These are phyloP conservation scores for Alloascoidea africana DNA, from an alignment of 805 yeast species.

Conservation along the genomic window DNA sequence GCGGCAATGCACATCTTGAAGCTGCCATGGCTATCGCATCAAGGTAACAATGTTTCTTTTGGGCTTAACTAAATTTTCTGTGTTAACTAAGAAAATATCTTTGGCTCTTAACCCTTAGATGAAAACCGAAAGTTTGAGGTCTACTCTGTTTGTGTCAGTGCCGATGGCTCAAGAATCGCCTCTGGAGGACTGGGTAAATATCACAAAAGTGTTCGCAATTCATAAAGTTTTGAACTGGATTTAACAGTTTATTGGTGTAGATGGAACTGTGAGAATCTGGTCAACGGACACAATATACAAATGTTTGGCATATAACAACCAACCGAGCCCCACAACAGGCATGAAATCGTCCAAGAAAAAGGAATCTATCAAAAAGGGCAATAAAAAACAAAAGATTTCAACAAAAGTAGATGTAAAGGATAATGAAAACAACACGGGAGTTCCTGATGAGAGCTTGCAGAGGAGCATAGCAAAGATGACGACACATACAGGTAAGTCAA, in stretches of 20 bases:
- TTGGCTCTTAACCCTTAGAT: slow-evolving; percentile 24
- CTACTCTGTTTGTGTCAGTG: slow-evolving; percentile 66
- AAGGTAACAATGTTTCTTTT: slow-evolving; percentile 19
- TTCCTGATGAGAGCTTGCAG: slow-evolving; percentile 1
- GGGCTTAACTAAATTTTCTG: neutral
- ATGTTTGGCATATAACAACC: slow-evolving; percentile 21
- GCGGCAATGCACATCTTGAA: slow-evolving; percentile 51
- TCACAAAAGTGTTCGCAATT: too few species aligned
- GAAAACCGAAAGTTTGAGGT: slow-evolving; percentile 74
- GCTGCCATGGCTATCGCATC: slow-evolving; percentile 59
- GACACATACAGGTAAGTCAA: slow-evolving; percentile 64
- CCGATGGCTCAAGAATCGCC: slow-evolving; percentile 76
- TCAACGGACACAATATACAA: slow-evolving; percentile 72
- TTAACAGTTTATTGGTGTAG: slow-evolving; percentile 19
- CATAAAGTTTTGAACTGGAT: too few species aligned
- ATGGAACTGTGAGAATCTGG: slow-evolving; percentile 91
- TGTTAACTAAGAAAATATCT: neutral
- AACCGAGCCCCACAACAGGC: neutral
- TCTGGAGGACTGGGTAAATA: slow-evolving; percentile 63
- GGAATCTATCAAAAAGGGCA: slow-evolving; percentile 1
- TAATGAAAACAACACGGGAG: neutral
- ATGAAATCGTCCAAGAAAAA: neutral
- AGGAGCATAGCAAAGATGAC: slow-evolving; percentile 37
- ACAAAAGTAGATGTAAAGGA: neutral
- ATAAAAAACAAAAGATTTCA: neutral